Base-by-base conservation (phyloP, 129 eudicot species). In the Flaveria robusta region DNA sequence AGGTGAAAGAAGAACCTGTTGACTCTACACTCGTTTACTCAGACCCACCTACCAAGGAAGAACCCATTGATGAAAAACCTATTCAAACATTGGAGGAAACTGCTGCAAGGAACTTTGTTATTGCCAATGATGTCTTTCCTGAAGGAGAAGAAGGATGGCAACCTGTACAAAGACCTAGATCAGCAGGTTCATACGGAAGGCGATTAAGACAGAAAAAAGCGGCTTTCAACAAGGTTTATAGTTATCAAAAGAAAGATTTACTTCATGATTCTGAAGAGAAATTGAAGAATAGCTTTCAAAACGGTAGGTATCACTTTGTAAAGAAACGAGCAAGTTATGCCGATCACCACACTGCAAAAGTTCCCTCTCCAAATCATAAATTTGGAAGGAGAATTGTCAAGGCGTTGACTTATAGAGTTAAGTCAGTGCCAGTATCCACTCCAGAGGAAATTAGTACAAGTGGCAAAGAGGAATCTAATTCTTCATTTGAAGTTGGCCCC, bases 101-200 rank as follows among this genome's bases (percentile, higher is more conserved):
- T 77, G 75, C 43, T 23, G 63, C 45, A 37, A 78, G 70, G 77
- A 79, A 79, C 66, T 76, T 83, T 19, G 62, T 67, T 79, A 66
- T 74, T 75, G 70, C 88, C 79, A 74, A 70, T 87, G 89, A 87
- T 62, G 73, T 83, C 74, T 74, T 68, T 29, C 74, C 84, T 46
- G 97, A 81, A 85, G 99, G 87, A 77, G 99, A 95, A 77, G 94
- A 95, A 58, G 99, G 97, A 63, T 95, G 99, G 99, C 96, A 91
- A 83, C 83, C 97, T 6, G 97, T 95, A 75, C 99, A 91, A 59
- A 83, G 80, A 63, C 94, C 97, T 60, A 84, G 94, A 81, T 95
- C 99, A 69, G 83, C 90, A 60, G 88, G 99, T 29, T 86, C 69
- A 49, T 80, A 84, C 80, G 92, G 88, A 19, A 81, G 96, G 55